These are phyloP conservation scores for Epichloe baconii DNA, from an alignment of 2,329 filamentous ascomycete genomes.

Conservation along the genomic window DNA sequence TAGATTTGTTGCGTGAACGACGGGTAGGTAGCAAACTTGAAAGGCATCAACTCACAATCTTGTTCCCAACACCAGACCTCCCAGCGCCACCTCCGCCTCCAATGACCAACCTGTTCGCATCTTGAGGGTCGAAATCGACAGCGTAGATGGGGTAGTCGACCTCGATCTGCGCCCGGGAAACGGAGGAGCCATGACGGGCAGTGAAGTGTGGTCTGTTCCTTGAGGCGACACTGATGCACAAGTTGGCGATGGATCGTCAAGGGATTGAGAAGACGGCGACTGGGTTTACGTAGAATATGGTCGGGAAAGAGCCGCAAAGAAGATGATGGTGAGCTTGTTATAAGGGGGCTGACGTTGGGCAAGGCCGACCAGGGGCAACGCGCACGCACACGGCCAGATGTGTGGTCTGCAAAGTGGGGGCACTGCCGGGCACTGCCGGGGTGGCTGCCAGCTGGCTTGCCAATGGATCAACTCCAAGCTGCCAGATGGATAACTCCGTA, in stretches of 20 bases:
- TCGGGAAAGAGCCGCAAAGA: not conserved
- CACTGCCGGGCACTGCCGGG: too few species aligned
- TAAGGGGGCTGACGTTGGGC: too few species aligned
- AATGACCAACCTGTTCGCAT: constrained; percentile 64
- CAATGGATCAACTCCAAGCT: too few species aligned
- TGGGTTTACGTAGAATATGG: not conserved
- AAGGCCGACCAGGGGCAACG: too few species aligned
- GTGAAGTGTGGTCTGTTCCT: not conserved
- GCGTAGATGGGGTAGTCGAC: constrained; percentile 77
- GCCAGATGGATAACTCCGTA: too few species aligned
- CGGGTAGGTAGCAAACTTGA: not conserved
- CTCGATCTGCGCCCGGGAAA: constrained; percentile 46
- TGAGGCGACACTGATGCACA: not conserved
- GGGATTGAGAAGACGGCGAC: not conserved
- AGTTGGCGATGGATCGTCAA: not conserved
- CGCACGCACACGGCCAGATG: too few species aligned
- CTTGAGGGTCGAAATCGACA: constrained; percentile 75
- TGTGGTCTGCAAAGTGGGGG: too few species aligned
- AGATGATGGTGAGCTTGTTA: not conserved
- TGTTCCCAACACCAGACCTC: constrained; percentile 71
- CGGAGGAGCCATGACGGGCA: constrained; percentile 21
- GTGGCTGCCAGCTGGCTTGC: too few species aligned
- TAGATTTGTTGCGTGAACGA: not conserved
- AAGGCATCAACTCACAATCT: constrained; percentile 48
- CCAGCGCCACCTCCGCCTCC: constrained; percentile 79